A percentile compares a stretch with the other conserved stretches of the same genome.
Evolutionary conservation across 2,329 filamentous ascomycete genomes (phyloP).

Genomic region (Alternaria metachromatica): DNA sequence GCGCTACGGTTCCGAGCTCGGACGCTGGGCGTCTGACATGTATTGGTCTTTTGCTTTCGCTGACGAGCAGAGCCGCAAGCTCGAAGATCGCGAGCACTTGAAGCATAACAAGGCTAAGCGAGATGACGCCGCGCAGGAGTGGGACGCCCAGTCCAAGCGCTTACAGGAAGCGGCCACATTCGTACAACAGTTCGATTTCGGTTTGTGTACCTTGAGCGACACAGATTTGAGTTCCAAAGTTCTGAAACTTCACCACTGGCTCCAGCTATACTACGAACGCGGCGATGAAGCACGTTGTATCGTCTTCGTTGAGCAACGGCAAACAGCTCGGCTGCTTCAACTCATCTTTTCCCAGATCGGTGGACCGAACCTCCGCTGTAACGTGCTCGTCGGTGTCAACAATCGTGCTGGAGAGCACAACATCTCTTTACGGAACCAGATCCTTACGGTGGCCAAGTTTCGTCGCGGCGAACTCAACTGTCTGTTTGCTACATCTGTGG

Average conservation of each 20-base stretch:
- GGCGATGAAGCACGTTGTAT: constrained; percentile 73
- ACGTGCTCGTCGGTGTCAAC: constrained; percentile 69
- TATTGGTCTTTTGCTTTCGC: constrained; percentile 77
- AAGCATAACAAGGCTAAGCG: constrained; percentile 39
- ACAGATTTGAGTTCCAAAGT: constrained; percentile 75
- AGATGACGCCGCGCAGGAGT: constrained; percentile 40
- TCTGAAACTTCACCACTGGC: constrained; percentile 63
- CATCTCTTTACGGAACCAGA: constrained; percentile 75
- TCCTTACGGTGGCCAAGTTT: constrained; percentile 72
- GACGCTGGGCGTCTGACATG: constrained; percentile 83
- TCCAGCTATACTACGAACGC: constrained; percentile 68
- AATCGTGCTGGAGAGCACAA: constrained; percentile 63
- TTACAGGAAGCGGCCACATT: constrained; percentile 66
- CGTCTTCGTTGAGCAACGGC: constrained; percentile 81
- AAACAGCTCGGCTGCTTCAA: constrained; percentile 76
- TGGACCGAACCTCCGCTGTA: constrained; percentile 65
- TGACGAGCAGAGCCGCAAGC: constrained; percentile 66
- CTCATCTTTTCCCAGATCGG: constrained; percentile 69
- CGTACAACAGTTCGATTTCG: constrained; percentile 62
- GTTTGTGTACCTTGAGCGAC: constrained; percentile 45
- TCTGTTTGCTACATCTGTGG: constrained; percentile 69
- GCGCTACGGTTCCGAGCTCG: constrained; percentile 70
- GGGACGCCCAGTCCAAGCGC: constrained; percentile 62
- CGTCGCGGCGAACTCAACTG: constrained; percentile 65
- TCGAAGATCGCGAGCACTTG: constrained; percentile 63